Evolutionary conservation across 495 filamentous ascomycete species (phyloP).

Genomic region (Aspergillus coremiiformis): DNA sequence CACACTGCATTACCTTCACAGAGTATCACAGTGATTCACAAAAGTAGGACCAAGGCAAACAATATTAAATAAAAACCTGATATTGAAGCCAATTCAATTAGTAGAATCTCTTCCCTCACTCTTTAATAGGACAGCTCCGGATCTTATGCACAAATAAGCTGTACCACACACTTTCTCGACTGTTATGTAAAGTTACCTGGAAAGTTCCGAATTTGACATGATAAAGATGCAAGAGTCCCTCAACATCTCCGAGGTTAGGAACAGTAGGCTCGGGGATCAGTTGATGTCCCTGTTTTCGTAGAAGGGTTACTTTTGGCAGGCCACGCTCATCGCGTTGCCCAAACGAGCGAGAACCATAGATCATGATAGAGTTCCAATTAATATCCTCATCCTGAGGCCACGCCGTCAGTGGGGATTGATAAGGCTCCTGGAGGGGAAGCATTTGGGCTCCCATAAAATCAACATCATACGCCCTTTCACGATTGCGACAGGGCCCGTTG

Average conservation of each 20-base stretch:
- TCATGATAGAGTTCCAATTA: constrained; percentile 7
- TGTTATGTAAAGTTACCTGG: neutral
- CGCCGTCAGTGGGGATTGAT: neutral
- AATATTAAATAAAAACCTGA: too few relatives aligned
- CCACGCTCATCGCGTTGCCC: neutral
- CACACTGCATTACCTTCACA: too few relatives aligned
- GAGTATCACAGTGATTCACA: too few relatives aligned
- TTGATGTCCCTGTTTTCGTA: neutral
- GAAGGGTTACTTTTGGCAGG: neutral
- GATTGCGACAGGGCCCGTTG: neutral
- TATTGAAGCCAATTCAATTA: too few relatives aligned
- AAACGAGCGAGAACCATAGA: neutral
- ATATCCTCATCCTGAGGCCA: neutral
- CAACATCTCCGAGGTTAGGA: neutral
- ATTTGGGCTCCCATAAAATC: neutral
- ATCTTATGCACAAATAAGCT: neutral
- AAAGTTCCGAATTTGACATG: neutral
- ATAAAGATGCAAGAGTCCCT: neutral
- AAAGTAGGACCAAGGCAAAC: neutral
- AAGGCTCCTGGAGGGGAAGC: neutral
- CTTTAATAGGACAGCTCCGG: neutral
- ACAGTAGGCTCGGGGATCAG: neutral
- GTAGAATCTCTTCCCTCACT: too few relatives aligned
- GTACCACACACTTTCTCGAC: neutral
- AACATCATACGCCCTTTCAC: neutral